phyloP scores from a whole-genome alignment of 768 basidiomycete species.

The Pleurotus tuoliensis region DNA sequence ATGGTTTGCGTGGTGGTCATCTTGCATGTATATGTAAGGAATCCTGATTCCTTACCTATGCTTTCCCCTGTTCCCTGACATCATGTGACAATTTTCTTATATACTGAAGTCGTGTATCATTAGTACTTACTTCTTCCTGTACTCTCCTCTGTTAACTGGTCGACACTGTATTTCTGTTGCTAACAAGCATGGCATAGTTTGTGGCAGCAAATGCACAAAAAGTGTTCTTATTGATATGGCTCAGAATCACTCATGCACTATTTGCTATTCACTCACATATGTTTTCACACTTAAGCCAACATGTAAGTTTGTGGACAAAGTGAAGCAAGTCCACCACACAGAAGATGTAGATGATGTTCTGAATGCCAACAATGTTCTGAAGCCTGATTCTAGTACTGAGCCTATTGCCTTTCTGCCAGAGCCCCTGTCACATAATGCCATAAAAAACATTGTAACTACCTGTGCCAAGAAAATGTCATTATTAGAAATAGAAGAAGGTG shows the following conservation, averaged over 20 bases:
- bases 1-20: neutral
- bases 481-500: neutral
- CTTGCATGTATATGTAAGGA: neutral
- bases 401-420: neutral
- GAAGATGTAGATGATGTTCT: neutral
- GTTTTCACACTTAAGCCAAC: neutral
- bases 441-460: neutral
- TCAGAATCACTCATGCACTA: neutral
- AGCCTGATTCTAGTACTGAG: too few relatives aligned
- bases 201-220: neutral
- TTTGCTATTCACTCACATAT: neutral
- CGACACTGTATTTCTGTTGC: neutral
- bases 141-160: neutral
- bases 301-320: neutral
- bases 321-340: neutral
- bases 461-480: neutral
- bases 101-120: too few relatives aligned
- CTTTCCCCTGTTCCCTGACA: too few relatives aligned
- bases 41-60: too few relatives aligned
- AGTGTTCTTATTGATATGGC: neutral
- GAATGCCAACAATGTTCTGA: too few relatives aligned
- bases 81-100: too few relatives aligned
- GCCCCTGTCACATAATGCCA: neutral
- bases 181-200: neutral
- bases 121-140: too few relatives aligned